A percentile compares a stretch with the other conserved stretches of the same genome.
These are phyloP conservation scores for Cadophora sp. DNA, from an alignment of 2,329 filamentous ascomycete species.

Conservation along the genomic window DNA sequence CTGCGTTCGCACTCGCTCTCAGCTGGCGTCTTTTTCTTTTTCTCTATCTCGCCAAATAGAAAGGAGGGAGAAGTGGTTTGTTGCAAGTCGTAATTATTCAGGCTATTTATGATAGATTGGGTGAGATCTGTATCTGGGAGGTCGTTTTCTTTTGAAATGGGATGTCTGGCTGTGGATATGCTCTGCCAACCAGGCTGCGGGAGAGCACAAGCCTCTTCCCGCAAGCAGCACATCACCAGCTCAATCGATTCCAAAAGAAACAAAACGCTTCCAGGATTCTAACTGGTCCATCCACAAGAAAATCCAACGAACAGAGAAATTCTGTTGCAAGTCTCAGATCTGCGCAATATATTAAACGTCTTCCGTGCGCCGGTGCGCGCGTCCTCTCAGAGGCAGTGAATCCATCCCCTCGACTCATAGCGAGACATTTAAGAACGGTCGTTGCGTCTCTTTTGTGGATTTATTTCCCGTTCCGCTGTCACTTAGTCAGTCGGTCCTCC, in stretches of 20 bases:
- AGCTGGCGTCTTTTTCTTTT: neutral
- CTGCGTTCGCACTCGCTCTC: neutral
- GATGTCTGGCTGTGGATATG: neutral
- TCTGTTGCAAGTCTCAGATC: conserved; percentile 17
- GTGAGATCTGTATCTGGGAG: neutral
- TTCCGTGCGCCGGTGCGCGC: conserved; percentile 6
- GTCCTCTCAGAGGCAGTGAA: too few relatives aligned
- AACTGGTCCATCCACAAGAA: neutral
- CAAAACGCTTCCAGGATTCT: neutral
- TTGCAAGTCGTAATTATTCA: conserved; percentile 8
- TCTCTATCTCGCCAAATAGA: neutral
- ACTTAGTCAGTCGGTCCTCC: neutral
- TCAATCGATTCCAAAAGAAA: neutral
- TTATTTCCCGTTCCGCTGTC: conserved; percentile 6
- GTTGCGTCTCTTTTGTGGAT: neutral
- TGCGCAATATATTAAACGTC: conserved; percentile 14
- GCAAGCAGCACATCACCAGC: too few relatives aligned
- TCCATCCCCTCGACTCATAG: neutral
- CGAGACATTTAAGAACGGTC: conserved; percentile 16
- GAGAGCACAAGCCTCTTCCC: too few relatives aligned
- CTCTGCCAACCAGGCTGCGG: neutral
- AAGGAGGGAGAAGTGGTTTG: neutral
- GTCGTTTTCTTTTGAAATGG: neutral
- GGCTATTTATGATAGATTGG: conserved; percentile 7
- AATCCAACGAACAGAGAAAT: neutral